Conservation (phyloP, 768 basidiomycete species). For the Crassisporium funariophilum region DNA sequence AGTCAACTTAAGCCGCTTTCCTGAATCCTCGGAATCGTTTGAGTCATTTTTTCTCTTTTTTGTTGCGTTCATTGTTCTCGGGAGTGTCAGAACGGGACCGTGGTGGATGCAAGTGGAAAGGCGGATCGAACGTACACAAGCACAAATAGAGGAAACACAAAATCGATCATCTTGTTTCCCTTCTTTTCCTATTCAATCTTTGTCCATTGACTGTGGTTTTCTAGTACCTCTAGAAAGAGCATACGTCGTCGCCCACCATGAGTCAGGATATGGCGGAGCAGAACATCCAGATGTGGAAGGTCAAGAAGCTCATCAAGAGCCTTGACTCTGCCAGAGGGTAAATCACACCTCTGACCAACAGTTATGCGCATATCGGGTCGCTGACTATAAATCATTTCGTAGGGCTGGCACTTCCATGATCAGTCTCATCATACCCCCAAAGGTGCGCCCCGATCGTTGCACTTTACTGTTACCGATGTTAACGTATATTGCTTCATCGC, state of each 20-base stretch:
- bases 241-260: conserved; percentile 55
- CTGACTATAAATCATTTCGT: conserved; percentile 22
- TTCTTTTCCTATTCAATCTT: conserved; percentile 22
- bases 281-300: conserved; percentile 98
- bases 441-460: conserved; percentile 48
- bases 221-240: conserved; percentile 32
- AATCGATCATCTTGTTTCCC: conserved; percentile 25
- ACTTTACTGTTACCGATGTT: conserved; percentile 4
- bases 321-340: conserved; percentile 92
- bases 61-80: conserved; percentile 15
- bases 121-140: conserved; percentile 23
- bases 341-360: too few species aligned
- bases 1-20: conserved; percentile 38
- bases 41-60: conserved; percentile 45
- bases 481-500: conserved; percentile 9
- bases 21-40: conserved; percentile 13
- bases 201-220: conserved; percentile 27
- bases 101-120: conserved; percentile 20
- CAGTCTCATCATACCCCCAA: conserved; percentile 94
- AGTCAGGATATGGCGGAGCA: conserved; percentile 87
- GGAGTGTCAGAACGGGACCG: conserved; percentile 5
- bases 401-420: conserved; percentile 99
- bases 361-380: conserved; percentile 16
- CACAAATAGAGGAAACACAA: conserved; percentile 35
- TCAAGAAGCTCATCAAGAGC: conserved; percentile 99